These are phyloP conservation scores for Fusarium staphyleae DNA, from an alignment of 2,329 filamentous ascomycete genomes.

Conservation along the genomic window DNA sequence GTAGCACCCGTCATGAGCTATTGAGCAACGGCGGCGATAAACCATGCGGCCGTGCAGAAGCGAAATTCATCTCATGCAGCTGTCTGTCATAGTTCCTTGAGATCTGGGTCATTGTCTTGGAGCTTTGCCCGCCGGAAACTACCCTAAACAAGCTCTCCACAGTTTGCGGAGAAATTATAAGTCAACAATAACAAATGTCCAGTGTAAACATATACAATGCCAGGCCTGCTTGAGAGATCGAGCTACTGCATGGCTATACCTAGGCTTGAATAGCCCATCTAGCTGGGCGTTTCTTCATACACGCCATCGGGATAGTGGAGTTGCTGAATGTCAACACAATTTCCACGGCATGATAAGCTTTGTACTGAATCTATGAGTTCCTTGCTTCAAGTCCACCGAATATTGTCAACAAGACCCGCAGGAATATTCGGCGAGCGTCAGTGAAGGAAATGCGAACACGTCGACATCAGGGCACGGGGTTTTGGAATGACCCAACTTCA, in stretches of 20 bases:
- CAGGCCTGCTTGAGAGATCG: neutral
- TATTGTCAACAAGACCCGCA: neutral
- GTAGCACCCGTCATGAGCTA: conserved; percentile 20
- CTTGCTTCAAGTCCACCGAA: neutral
- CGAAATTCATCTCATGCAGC: conserved; percentile 29
- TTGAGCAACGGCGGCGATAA: conserved; percentile 11
- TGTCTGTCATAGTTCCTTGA: conserved; percentile 7
- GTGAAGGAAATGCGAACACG: neutral
- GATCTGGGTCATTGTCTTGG: neutral
- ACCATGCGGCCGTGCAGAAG: conserved; percentile 25
- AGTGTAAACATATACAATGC: conserved; percentile 8
- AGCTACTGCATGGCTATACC: neutral
- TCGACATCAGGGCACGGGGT: neutral
- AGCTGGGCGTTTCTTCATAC: neutral
- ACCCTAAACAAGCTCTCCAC: conserved; percentile 10
- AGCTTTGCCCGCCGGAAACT: neutral
- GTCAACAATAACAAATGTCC: conserved; percentile 13
- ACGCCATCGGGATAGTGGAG: conserved; percentile 1
- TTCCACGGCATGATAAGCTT: conserved; percentile 6
- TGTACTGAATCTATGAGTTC: neutral
- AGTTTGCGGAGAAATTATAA: conserved; percentile 14
- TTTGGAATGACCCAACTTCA: neutral
- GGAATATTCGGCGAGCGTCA: neutral
- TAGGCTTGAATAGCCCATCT: neutral
- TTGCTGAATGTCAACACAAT: conserved; percentile 15